A percentile compares a stretch with the other conserved stretches of the same genome.
phyloP scores from a whole-genome alignment of 768 basidiomycete species.

The Pleurotus eryngii region DNA sequence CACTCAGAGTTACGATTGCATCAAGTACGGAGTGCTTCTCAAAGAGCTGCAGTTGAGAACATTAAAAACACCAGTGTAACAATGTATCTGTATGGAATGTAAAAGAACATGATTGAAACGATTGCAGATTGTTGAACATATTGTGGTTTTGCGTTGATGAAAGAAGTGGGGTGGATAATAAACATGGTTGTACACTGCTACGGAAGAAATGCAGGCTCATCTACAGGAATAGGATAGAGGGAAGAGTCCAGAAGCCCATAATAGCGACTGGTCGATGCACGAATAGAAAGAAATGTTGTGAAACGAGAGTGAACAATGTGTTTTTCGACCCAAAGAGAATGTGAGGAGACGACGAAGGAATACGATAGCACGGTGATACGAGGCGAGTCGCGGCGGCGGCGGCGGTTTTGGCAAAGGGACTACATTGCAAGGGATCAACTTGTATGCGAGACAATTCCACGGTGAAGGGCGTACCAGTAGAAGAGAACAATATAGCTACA shows the following conservation, averaged over 20 bases:
- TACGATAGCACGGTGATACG: background rate
- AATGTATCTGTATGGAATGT: background rate
- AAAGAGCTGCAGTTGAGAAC: background rate
- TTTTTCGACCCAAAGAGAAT: background rate
- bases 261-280: constrained; percentile 1
- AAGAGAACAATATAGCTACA: constrained; percentile 8
- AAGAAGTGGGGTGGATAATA: background rate
- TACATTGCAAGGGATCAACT: constrained; percentile 6
- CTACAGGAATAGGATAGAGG: background rate
- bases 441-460: constrained; percentile 7
- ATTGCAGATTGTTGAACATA: constrained; percentile 6
- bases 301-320: background rate
- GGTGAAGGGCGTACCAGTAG: constrained; percentile 6
- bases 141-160: constrained; percentile 6
- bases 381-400: background rate
- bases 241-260: background rate
- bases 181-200: constrained; percentile 8
- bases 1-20: background rate
- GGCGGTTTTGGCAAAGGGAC: constrained; percentile 3
- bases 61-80: constrained; percentile 9
- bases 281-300: background rate
- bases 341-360: background rate
- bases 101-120: background rate
- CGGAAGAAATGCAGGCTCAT: background rate
- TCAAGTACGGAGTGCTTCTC: background rate